Evolutionary conservation across 805 yeast species (phyloP), one percentile per base, ranked within the genome.

Genomic region (Candida montana): DNA sequence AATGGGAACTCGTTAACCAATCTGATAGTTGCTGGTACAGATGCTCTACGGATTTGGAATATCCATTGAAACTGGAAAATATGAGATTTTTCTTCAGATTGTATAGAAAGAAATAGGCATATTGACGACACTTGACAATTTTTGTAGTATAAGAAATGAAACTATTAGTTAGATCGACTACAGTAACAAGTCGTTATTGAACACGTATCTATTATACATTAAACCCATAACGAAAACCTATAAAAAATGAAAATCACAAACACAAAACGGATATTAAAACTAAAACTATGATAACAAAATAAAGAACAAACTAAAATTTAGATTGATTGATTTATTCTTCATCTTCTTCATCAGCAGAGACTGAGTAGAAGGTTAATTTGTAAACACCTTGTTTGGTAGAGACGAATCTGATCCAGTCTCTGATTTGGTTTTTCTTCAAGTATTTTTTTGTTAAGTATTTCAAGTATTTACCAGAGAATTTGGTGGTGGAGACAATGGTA

Each of bases 371-470:
- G 74, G 93, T 90, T 79, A 91, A 81, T 74, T 85, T 85, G 87
- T 93, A 93, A 72, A 80, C 82, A 83, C 90, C 87, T 75, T 86
- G 85, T 79, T 89, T 84, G 67, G 84, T 82, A 57, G 98, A 86
- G 59, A 91, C 96, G 67, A 91, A 90, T 82, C 98, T 93, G 75
- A 91, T 90, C 98, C 98, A 91, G 81, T 93, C 98, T 81, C 97
- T 89, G 79, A 91, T 86, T 77, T 87, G 95, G 91, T 90, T 88
- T 87, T 93, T 93, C 95, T 91, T 95, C 76, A 93, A 87, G 93
- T 87, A 93, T 81, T 95, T 91, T 89, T 93, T 95, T 67, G 98
- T 87, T 71, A 93, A 79, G 95, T 93, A 93, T 81, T 95, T 93
- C 72, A 91, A 83, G 95, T 93, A 93, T 79, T 95, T 91, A 77